Conservation (phyloP, 78 protist genomes). For the Tieghemostelium lacteum region DNA sequence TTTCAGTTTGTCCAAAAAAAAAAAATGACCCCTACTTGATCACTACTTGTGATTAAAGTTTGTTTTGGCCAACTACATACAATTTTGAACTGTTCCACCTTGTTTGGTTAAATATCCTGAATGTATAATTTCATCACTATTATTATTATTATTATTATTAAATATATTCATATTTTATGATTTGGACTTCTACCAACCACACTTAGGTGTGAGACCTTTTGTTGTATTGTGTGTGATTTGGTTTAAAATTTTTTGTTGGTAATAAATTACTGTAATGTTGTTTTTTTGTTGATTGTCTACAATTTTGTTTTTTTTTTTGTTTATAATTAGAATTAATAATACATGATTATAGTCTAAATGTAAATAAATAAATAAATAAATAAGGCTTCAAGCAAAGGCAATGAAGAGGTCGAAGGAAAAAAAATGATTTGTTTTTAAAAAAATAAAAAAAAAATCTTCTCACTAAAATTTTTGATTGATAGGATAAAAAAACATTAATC, state of each 20-base stretch:
- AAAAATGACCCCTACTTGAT: not conserved
- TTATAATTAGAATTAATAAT: too few relatives aligned
- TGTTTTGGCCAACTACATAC: slow-evolving; percentile 9
- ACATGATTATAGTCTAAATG: too few relatives aligned
- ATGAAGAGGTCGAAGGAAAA: too few relatives aligned
- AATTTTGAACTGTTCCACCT: slow-evolving; percentile 62
- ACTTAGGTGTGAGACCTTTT: not conserved
- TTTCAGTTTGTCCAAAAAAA: not conserved
- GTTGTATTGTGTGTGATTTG: not conserved
- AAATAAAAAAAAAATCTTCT: too few relatives aligned
- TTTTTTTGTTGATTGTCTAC: not conserved
- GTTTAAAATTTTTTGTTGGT: too few relatives aligned
- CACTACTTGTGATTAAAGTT: not conserved
- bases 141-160: not conserved
- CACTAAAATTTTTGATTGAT: too few relatives aligned
- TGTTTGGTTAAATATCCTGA: slow-evolving; percentile 53
- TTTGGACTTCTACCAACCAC: not conserved
- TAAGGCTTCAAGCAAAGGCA: too few relatives aligned
- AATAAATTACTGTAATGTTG: too few relatives aligned
- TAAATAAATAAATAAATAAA: too few relatives aligned
- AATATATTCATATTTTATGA: not conserved
- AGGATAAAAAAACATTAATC: too few relatives aligned
- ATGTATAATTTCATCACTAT: slow-evolving; percentile 6
- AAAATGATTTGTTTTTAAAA: too few relatives aligned
- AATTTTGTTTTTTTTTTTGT: not conserved